Evolutionary conservation across 495 filamentous ascomycete genomes (phyloP), one percentile per base, ranked within the genome.

Genomic region (Barbatosphaeria neglecta): DNA sequence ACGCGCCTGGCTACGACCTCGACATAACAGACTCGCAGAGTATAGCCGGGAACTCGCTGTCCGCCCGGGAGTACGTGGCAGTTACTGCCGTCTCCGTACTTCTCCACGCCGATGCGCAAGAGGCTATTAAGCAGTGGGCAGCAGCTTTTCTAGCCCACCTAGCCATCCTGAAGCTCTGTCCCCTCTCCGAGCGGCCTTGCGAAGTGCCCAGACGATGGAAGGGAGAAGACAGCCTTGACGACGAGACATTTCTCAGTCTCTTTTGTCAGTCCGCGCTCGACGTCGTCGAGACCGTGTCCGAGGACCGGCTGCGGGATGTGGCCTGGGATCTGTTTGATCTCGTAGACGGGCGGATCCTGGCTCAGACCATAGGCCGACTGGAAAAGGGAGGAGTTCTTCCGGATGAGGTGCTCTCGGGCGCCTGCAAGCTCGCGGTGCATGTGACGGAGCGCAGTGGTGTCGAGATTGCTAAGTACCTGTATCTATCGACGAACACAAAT

Each of bases 281-380:
- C 20, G 5, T 40, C 27, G 25, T 58, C 43, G 44, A 17, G 44
- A 37, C 48, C 3, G 43, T 44, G 51, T 18, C 43, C 8, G 43
- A 55, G 24, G 25, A 54, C 25, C 43, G 38, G 2, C 28, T 40
- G 9, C 11, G 23, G 6, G 20, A 40, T 7, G 9, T 52, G 31
- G 37, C 40, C 22, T 76, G 69, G 53, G 76, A 85, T 51, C 50
- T 80, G 0, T 69, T 64, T 18, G 83, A 87, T 54, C 56, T 81
- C 9, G 45, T 86, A n/a, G 83, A 87, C 53, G 83, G 83, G 16
- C 67, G 77, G 37, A 51, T 86, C 2, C 74, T 83, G 45, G 28
- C 48, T 18, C 43, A 37, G 3, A 39, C 54, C 27, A 31, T 49
- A 22, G 27, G 17, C 11, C 25, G n/a, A n/a, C 24, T 55, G 27